Evolutionary conservation across 2,329 filamentous ascomycete genomes (phyloP).

Genomic region (Paecilomyces formosus): DNA sequence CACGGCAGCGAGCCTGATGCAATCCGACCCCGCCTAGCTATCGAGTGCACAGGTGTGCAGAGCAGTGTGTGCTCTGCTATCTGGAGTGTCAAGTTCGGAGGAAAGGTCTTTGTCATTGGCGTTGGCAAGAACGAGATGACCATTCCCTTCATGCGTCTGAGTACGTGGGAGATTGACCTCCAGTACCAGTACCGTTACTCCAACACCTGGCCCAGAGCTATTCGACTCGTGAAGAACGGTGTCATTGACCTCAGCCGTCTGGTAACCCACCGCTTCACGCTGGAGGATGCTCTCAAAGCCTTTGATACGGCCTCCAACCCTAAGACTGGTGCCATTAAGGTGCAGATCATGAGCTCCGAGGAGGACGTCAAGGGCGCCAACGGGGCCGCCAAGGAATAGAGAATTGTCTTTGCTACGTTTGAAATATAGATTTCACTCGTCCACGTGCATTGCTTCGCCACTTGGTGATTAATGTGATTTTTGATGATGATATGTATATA

Average conservation of each 20-base stretch:
- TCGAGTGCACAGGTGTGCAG: conserved; percentile 95
- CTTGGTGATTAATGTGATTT: not conserved
- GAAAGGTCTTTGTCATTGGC: conserved; percentile 94
- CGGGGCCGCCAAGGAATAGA: not conserved
- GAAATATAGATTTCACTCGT: not conserved
- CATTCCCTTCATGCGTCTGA: conserved; percentile 90
- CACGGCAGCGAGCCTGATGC: conserved; percentile 38
- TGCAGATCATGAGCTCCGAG: conserved; percentile 62
- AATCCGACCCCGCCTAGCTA: conserved; percentile 69
- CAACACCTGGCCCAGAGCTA: conserved; percentile 94
- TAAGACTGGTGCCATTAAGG: conserved; percentile 94
- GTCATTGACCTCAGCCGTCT: conserved; percentile 73
- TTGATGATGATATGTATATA: not conserved
- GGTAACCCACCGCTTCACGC: conserved; percentile 77
- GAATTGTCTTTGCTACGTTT: not conserved
- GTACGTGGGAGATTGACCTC: conserved; percentile 84
- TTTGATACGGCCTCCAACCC: conserved; percentile 84
- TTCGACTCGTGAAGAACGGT: conserved; percentile 75
- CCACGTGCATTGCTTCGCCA: not conserved
- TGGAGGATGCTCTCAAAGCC: conserved; percentile 82
- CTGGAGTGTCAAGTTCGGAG: conserved; percentile 87
- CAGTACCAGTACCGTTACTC: conserved; percentile 95
- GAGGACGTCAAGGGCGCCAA: conserved; percentile 29
- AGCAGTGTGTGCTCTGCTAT: conserved; percentile 79
- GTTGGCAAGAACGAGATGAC: conserved; percentile 94